A percentile compares a stretch with the other conserved stretches of the same genome.
phyloP scores from a whole-genome alignment of 192 early-diverging fungal genomes.

The Pilobolus umbonatus region DNA sequence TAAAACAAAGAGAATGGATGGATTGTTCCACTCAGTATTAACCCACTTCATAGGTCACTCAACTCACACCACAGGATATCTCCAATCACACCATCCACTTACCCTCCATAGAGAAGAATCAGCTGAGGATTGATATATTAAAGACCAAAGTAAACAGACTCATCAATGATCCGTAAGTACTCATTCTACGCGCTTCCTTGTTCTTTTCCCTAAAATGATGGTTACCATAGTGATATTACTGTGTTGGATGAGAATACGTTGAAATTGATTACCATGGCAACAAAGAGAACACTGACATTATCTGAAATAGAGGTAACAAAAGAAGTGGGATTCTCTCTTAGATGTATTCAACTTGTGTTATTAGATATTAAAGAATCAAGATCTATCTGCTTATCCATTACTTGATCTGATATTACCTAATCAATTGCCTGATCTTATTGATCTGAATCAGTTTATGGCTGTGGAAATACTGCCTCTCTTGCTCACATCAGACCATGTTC shows the following conservation, averaged over 20 bases:
- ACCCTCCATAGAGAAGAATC: not conserved
- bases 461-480: conserved; percentile 5
- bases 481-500: not conserved
- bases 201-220: not conserved
- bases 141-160: conserved; percentile 3
- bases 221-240: not conserved
- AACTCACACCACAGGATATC: conserved; percentile 5
- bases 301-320: conserved; percentile 11
- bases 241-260: not conserved
- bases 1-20: not conserved
- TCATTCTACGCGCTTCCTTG: not conserved
- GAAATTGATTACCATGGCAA: not conserved
- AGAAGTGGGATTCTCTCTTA: too few species aligned
- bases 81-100: conserved; percentile 7
- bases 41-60: not conserved
- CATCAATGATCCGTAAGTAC: conserved; percentile 17
- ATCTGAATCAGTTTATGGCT: conserved; percentile 5
- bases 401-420: conserved; percentile 1
- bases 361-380: not conserved
- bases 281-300: conserved; percentile 6
- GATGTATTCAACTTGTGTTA: too few species aligned
- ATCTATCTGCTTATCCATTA: not conserved
- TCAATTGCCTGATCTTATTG: not conserved
- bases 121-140: not conserved
- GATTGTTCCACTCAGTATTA: not conserved